Evolutionary conservation across 768 basidiomycete species (phyloP), one percentile per base, ranked within the genome.

Genomic region (Trametes cubensis): DNA sequence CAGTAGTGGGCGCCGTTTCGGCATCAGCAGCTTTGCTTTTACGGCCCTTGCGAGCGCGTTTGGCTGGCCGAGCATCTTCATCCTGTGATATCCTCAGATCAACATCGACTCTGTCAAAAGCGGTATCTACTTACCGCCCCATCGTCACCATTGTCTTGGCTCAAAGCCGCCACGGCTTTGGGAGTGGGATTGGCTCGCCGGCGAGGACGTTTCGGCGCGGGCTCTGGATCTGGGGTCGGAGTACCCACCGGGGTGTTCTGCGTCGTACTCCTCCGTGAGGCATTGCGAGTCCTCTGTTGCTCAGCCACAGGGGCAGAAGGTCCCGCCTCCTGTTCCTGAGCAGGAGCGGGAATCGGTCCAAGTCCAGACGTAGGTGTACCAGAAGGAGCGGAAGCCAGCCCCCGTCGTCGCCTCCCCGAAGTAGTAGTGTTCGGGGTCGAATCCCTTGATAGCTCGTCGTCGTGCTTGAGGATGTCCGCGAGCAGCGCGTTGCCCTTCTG

Each of bases 401-500:
- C 58, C 18, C 58, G 66, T 45, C 40, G 65, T 18, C 51, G 63
- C 54, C 61, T 53, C 48, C 45, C 55, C 7, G 63, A 58, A 10
- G 53, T 49, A 10, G 53, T 49, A 0, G 52, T 42, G 42, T 50
- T 65, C 25, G 67, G 64, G 13, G 67, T 66, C 13, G 56, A 54
- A 26, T 56, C 65, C 48, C 70, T 63, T 1, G 70, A 71, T 4
- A 73, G 66, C 41, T 76, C 75, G 52, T 79, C 87, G 71, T 92
- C 90, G 66, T 90, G 89, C 73, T 86, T 81, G 50, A 85, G 80
- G 62, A 95, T 94, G 74, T 95, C 93, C 18, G 89, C 80, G 54
- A 95, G 77, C 54, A 95, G 74, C 2, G 86, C 91, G 66, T 91
- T 90, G 50, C 91, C 89, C 76, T 90, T 92, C 77, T 87, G 87